Conservation (phyloP, 2,329 filamentous ascomycete genomes). For the Didymellaceae sp. region DNA sequence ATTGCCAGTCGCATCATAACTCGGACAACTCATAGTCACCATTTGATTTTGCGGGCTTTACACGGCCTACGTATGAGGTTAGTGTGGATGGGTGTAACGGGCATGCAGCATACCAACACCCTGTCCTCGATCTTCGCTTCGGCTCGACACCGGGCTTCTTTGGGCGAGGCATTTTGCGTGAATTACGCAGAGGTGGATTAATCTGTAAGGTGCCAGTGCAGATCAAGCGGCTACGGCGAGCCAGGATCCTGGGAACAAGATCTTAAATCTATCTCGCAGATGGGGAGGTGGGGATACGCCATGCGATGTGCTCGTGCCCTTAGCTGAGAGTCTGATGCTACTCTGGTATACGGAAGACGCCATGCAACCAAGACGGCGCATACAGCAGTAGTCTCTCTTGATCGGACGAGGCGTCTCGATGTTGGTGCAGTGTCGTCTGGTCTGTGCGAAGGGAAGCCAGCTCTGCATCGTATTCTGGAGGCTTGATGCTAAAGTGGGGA, state of each 20-base stretch:
- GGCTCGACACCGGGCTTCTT: conserved; percentile 70
- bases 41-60: conserved; percentile 81
- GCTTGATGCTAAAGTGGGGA: conserved; percentile 12
- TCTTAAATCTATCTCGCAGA: conserved; percentile 19
- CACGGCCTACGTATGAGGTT: conserved; percentile 66
- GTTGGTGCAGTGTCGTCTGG: conserved; percentile 5
- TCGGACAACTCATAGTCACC: conserved; percentile 51
- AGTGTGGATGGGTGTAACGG: conserved; percentile 15
- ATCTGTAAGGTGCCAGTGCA: conserved; percentile 4
- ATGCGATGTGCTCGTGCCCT: conserved; percentile 1
- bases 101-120: conserved; percentile 64
- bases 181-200: conserved; percentile 6
- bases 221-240: conserved; percentile 3
- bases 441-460: conserved; percentile 14
- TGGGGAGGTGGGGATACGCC: conserved; percentile 2
- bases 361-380: conserved; percentile 6
- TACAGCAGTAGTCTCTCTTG: conserved; percentile 1
- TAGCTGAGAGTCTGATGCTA: conserved; percentile 7
- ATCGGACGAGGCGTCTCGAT: conserved; percentile 1
- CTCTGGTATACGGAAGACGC: conserved; percentile 9
- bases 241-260: not conserved
- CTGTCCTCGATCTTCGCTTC: conserved; percentile 71
- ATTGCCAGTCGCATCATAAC: conserved; percentile 10
- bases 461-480: conserved; percentile 4
- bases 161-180: conserved; percentile 65